Percentiles rank a stretch among this genome's conserved stretches.
Evolutionary conservation across 2,329 filamentous ascomycete species (phyloP).

Genomic region (Pezicula radicicola): DNA sequence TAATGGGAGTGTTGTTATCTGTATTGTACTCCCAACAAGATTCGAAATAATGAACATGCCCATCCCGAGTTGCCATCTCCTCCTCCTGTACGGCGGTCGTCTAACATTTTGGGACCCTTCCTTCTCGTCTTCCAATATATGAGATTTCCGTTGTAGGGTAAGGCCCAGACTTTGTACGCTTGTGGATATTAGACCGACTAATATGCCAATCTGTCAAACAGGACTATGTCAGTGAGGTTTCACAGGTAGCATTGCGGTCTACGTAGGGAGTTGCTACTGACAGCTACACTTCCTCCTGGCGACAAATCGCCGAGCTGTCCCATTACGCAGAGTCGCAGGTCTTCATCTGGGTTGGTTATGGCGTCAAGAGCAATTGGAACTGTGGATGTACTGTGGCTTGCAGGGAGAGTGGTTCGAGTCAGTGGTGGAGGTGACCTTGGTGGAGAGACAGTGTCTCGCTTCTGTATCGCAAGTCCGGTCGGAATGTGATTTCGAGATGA

Average conservation of each 20-base stretch:
- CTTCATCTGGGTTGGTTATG: constrained; percentile 23
- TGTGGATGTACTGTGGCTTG: background rate
- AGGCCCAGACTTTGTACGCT: constrained; percentile 93
- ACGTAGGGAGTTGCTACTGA: constrained; percentile 38
- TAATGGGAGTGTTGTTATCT: constrained; percentile 92
- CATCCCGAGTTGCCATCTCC: constrained; percentile 97
- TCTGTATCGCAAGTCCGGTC: background rate
- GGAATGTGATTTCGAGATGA: background rate
- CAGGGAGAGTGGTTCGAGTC: background rate
- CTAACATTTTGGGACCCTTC: constrained; percentile 69
- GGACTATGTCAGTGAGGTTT: constrained; percentile 13
- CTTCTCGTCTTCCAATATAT: constrained; percentile 96
- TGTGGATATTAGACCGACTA: constrained; percentile 90
- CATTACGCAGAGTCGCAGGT: constrained; percentile 45
- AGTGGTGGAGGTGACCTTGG: background rate
- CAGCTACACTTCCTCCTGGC: constrained; percentile 73
- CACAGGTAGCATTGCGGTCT: background rate
- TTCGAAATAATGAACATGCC: constrained; percentile 95
- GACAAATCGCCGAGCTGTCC: constrained; percentile 72
- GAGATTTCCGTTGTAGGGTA: constrained; percentile 95
- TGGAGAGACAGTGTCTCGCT: background rate
- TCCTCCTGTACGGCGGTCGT: constrained; percentile 82
- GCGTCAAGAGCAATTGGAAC: no score
- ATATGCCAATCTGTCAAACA: constrained; percentile 72
- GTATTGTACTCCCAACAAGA: constrained; percentile 89